These are phyloP conservation scores for Metarhizium sp. DNA, from an alignment of 2,329 filamentous ascomycete genomes.

Conservation along the genomic window DNA sequence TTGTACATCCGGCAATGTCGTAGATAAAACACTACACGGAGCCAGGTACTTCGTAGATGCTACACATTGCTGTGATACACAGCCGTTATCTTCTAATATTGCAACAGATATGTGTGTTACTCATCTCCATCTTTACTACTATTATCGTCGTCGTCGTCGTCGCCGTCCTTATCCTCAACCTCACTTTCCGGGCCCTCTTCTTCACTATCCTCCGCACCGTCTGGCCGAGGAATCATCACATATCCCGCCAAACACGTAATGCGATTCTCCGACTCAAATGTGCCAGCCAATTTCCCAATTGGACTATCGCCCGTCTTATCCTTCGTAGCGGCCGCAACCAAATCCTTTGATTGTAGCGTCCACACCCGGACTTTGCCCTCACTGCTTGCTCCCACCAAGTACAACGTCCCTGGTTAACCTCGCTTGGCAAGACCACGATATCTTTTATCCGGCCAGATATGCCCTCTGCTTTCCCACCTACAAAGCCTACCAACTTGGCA, in stretches of 20 bases:
- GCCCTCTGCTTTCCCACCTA: slow-evolving; percentile 64
- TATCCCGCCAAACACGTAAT: slow-evolving; percentile 86
- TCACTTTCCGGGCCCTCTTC: slow-evolving; percentile 35
- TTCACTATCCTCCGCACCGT: slow-evolving; percentile 51
- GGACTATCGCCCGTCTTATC: slow-evolving; percentile 17
- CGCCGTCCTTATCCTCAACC: slow-evolving; percentile 22
- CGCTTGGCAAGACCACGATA: slow-evolving; percentile 55
- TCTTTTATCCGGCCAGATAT: slow-evolving; percentile 76
- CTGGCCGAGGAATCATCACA: slow-evolving; percentile 64
- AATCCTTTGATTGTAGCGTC: slow-evolving; percentile 41
- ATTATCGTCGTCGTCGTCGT: slow-evolving; percentile 13
- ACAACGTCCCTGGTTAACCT: slow-evolving; percentile 28
- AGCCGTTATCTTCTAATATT: no score
- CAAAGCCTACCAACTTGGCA: slow-evolving; percentile 61
- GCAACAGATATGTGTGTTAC: not conserved
- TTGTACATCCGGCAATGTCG: no score
- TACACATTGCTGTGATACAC: no score
- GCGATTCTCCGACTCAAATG: slow-evolving; percentile 76
- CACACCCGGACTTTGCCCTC: slow-evolving; percentile 80
- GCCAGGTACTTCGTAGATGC: no score
- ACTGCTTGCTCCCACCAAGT: slow-evolving; percentile 69
- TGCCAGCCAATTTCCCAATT: slow-evolving; percentile 60
- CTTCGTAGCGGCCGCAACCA: slow-evolving; percentile 22
- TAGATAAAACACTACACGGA: no score
- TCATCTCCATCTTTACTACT: slow-evolving; percentile 2